phyloP scores from a whole-genome alignment of 163 green algal species.

The Scenedesmus sp. region DNA sequence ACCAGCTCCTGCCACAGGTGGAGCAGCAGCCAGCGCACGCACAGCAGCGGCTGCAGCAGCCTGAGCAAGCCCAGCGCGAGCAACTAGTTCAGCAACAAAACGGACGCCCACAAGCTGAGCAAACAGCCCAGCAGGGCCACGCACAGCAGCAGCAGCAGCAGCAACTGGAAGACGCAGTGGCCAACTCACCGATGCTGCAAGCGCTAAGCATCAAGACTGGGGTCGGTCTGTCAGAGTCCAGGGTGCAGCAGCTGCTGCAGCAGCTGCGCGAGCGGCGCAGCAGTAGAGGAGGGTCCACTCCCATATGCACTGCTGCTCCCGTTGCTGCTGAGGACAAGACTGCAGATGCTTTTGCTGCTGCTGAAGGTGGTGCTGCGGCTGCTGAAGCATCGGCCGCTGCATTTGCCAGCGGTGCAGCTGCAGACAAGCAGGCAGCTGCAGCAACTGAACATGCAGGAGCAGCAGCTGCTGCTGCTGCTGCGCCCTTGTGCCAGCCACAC shows the following conservation, averaged over 20 bases:
- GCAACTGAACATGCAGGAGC: neutral
- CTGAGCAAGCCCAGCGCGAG: neutral
- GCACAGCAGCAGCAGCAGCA: conserved; percentile 6
- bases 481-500: neutral
- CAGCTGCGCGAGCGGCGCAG: conserved; percentile 19
- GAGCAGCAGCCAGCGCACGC: neutral
- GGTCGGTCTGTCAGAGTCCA: neutral
- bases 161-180: neutral
- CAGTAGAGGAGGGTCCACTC: neutral
- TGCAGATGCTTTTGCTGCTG: neutral
- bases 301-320: neutral
- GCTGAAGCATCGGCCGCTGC: neutral
- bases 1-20: neutral
- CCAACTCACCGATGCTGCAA: neutral
- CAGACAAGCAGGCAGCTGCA: neutral
- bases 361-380: neutral
- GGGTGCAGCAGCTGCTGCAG: conserved; percentile 35
- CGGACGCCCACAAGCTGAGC: neutral
- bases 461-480: neutral
- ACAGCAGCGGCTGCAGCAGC: conserved; percentile 17
- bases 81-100: neutral
- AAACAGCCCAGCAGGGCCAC: neutral
- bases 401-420: neutral
- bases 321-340: neutral
- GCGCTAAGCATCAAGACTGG: neutral